Evolutionary conservation across 306 rosid genomes (phyloP).

Genomic region (Calophaca sinica): DNA sequence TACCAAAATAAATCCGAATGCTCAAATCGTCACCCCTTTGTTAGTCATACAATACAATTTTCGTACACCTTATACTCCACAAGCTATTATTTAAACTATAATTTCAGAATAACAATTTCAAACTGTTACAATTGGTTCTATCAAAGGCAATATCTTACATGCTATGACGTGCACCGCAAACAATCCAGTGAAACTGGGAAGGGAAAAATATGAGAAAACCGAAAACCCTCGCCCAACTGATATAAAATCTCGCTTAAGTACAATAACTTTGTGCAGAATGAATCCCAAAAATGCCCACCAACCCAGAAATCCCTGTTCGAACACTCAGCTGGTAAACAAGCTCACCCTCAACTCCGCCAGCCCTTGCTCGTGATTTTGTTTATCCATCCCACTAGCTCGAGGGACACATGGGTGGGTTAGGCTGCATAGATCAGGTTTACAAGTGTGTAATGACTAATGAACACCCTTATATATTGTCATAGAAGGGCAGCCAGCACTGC

Average conservation of each 20-base stretch:
- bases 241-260: conserved; percentile 63
- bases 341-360: conserved; percentile 75
- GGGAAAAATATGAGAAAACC: conserved; percentile 51
- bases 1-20: neutral
- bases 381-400: conserved; percentile 55
- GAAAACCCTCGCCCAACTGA: conserved; percentile 60
- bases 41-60: neutral
- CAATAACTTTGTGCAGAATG: conserved; percentile 79
- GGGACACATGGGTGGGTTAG: conserved; percentile 48
- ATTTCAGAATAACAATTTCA: conserved; percentile 50
- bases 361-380: conserved; percentile 66
- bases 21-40: neutral
- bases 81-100: conserved; percentile 57
- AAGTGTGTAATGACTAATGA: conserved; percentile 55
- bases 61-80: conserved; percentile 29
- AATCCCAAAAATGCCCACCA: conserved; percentile 73
- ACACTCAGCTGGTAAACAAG: conserved; percentile 63
- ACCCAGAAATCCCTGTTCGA: conserved; percentile 66
- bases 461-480: conserved; percentile 59
- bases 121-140: conserved; percentile 55
- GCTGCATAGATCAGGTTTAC: conserved; percentile 77
- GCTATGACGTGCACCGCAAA: conserved; percentile 50
- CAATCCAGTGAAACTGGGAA: conserved; percentile 59
- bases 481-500: conserved; percentile 96
- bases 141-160: conserved; percentile 58